phyloP scores from a whole-genome alignment of 2,329 filamentous ascomycete species.

The Cladophialophora immunda region DNA sequence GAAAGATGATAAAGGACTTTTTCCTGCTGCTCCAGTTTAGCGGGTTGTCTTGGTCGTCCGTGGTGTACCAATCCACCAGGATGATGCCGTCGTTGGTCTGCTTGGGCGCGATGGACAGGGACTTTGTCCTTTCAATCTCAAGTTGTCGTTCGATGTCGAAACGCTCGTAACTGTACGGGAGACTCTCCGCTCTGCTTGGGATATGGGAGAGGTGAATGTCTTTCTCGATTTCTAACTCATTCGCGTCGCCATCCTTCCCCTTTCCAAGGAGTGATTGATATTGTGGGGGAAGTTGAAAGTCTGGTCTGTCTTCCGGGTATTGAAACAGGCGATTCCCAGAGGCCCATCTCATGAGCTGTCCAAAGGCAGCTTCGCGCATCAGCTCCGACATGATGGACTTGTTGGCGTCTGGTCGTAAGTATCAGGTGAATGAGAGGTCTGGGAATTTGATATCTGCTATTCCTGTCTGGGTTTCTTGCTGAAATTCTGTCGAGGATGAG shows the following conservation, averaged over 20 bases:
- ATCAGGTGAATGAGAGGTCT: background rate
- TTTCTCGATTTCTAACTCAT: conserved; percentile 2
- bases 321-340: conserved; percentile 53
- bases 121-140: conserved; percentile 40
- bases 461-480: background rate
- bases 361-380: conserved; percentile 54
- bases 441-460: background rate
- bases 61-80: conserved; percentile 51
- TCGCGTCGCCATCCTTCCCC: conserved; percentile 1
- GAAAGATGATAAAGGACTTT: conserved; percentile 38
- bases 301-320: conserved; percentile 54
- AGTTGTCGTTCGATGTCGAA: conserved; percentile 43
- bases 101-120: conserved; percentile 43
- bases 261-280: conserved; percentile 15
- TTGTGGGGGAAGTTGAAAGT: conserved; percentile 42
- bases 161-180: conserved; percentile 41
- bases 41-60: conserved; percentile 64
- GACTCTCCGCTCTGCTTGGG: conserved; percentile 28
- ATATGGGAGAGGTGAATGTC: conserved; percentile 2
- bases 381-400: conserved; percentile 24
- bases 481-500: background rate
- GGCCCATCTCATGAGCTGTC: conserved; percentile 54
- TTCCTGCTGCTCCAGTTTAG: conserved; percentile 45
- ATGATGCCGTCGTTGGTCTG: conserved; percentile 46
- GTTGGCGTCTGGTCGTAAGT: background rate